Base-by-base conservation (phyloP, 2,329 filamentous ascomycete genomes). In the Ascosphaera apis region DNA sequence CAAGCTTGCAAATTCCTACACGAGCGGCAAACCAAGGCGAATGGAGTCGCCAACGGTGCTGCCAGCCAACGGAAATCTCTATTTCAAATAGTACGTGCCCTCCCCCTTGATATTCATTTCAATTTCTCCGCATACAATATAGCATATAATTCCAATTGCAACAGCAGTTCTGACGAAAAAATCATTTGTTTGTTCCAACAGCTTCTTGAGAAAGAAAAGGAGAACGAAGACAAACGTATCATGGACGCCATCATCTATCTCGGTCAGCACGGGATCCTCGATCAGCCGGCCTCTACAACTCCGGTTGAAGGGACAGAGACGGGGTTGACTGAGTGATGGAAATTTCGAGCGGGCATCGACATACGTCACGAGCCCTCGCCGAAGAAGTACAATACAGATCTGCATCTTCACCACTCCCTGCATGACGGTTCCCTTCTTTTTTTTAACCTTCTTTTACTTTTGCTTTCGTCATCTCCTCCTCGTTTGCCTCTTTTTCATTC, bases 241-340 rank as follows among this genome's bases (percentile, higher is more conserved):
- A 56, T 61, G 52, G 49, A 54, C 41, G 53, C 53, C 31, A 61
- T 62, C 38, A 41, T 46, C 36, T 55, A 48, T 48, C 44, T 62
- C 5, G 59, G 59, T 1, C 51, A 59, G 31, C 50, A 52, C 33
- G 56, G 58, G 21, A 31, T 55, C 30, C 47, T 62, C 15, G 51
- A 53, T 15, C 45, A 45, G 27, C 40, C 41, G n/a, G 41, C 39
- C 3, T 19, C 53, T 15, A 4, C 21, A 8, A 34, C 21, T n/a
- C 27, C 6, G 23, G 31, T 13, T 34, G 19, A 37, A 21, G n/a
- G n/a, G n/a, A n/a, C n/a, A n/a, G n/a, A n/a, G n/a, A n/a, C n/a
- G n/a, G n/a, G n/a, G n/a, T n/a, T n/a, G n/a, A n/a, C n/a, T n/a
- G n/a, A n/a, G n/a, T n/a, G n/a, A n/a, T n/a, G n/a, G n/a, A n/a